Percentiles rank a stretch among this genome's conserved stretches.
phyloP scores from a whole-genome alignment of 73 alveolate species.

The Paramecium caudatum region DNA sequence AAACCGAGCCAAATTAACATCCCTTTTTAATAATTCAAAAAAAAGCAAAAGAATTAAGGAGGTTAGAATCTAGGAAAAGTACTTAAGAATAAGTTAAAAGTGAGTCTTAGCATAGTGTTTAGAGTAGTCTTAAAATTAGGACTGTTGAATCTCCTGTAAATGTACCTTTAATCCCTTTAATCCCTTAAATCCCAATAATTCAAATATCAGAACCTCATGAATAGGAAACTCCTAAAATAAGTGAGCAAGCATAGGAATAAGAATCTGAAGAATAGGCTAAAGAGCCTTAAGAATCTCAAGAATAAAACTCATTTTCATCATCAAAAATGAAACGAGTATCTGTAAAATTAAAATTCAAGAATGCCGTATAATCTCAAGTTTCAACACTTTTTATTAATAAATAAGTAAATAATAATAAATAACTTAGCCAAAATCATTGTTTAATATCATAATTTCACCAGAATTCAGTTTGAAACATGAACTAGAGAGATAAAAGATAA shows the following conservation, averaged over 20 bases:
- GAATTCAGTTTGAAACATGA: constrained; percentile 18
- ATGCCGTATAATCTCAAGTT: constrained; percentile 45
- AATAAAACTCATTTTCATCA: too few relatives aligned
- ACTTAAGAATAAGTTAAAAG: background rate
- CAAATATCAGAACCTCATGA: constrained; percentile 20
- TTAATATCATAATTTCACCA: constrained; percentile 40
- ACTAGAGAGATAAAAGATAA: background rate
- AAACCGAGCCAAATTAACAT: background rate
- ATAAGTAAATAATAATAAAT: background rate
- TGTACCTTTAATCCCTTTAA: background rate
- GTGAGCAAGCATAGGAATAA: background rate
- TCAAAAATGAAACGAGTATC: background rate
- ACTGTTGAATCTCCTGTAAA: too few relatives aligned
- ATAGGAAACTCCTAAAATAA: background rate
- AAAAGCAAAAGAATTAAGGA: constrained; percentile 32
- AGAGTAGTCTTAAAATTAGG: too few relatives aligned
- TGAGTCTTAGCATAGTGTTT: constrained; percentile 32
- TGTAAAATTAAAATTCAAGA: background rate
- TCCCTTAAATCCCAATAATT: background rate
- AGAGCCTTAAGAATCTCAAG: background rate
- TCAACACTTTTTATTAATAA: constrained; percentile 29
- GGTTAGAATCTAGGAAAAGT: constrained; percentile 24
- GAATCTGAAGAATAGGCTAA: background rate
- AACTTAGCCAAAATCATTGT: background rate
- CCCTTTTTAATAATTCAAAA: background rate